Evolutionary conservation across 116 monocot species (phyloP).

Genomic region (Papilionanthe hybrid): DNA sequence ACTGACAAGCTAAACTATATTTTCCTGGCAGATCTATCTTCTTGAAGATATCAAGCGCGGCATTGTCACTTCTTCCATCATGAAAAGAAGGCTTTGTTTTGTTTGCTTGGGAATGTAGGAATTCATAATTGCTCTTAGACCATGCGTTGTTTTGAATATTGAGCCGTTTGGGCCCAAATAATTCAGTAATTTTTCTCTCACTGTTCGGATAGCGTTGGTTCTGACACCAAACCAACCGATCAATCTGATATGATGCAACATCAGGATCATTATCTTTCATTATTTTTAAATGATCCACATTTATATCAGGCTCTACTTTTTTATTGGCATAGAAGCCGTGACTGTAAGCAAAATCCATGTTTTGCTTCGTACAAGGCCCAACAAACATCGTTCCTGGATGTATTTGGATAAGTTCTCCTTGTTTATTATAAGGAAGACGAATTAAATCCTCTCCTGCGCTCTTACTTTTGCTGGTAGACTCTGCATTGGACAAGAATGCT

Average conservation of each 20-base stretch:
- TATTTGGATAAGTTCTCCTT: slow-evolving; percentile 63
- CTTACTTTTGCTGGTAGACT: slow-evolving; percentile 14
- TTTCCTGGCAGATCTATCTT: slow-evolving; percentile 11
- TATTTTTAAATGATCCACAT: slow-evolving; percentile 17
- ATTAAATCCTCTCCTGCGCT: slow-evolving; percentile 24
- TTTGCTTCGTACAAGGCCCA: slow-evolving; percentile 26
- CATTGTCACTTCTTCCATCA: slow-evolving; percentile 15
- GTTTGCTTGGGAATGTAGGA: slow-evolving; percentile 1
- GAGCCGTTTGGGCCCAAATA: slow-evolving; percentile 19
- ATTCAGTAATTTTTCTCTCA: slow-evolving; percentile 15
- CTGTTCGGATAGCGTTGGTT: slow-evolving; percentile 15
- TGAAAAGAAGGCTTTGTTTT: slow-evolving; percentile 13
- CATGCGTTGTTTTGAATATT: slow-evolving; percentile 18
- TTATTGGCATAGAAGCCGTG: no score
- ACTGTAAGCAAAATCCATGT: neutral
- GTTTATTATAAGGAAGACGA: slow-evolving; percentile 77
- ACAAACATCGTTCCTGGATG: slow-evolving; percentile 24
- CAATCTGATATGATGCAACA: slow-evolving; percentile 17
- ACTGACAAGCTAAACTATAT: slow-evolving; percentile 5
- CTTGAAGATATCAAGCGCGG: no score
- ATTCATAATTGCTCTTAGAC: neutral
- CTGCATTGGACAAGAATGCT: slow-evolving; percentile 6
- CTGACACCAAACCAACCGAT: slow-evolving; percentile 17
- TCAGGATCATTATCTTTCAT: slow-evolving; percentile 18
- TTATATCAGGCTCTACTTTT: slow-evolving; percentile 9